Percentiles rank a stretch among this genome's conserved stretches.
Evolutionary conservation across 75 land plant species (phyloP).

Genomic region (Adiantum capillusveneris): DNA sequence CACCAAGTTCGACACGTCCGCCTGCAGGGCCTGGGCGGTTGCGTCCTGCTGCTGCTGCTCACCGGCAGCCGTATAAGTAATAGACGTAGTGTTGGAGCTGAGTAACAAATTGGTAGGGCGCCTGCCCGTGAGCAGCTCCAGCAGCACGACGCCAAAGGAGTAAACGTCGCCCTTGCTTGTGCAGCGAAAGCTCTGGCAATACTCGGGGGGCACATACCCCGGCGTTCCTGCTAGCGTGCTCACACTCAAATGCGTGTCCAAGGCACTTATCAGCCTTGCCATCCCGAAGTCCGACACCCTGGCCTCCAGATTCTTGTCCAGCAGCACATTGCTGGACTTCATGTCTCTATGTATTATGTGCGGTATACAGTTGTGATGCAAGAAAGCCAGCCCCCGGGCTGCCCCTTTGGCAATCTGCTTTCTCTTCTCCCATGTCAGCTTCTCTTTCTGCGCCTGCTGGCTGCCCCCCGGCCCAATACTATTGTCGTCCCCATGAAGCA

Average conservation of each 20-base stretch:
- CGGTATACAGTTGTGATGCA: slow-evolving; percentile 82
- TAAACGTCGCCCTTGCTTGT: slow-evolving; percentile 81
- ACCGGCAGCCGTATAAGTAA: no score
- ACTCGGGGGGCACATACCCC: slow-evolving; percentile 85
- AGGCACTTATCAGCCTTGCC: slow-evolving; percentile 78
- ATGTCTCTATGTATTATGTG: slow-evolving; percentile 84
- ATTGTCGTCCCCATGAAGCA: slow-evolving; percentile 43
- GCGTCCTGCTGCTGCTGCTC: no score
- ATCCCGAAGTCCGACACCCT: slow-evolving; percentile 79
- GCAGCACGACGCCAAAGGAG: slow-evolving; percentile 59
- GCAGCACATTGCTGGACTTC: slow-evolving; percentile 81
- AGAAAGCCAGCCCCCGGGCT: slow-evolving; percentile 66
- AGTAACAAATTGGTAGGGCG: slow-evolving; percentile 65
- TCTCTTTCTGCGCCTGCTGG: slow-evolving; percentile 7
- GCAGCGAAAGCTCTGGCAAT: slow-evolving; percentile 87
- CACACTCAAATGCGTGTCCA: slow-evolving; percentile 71
- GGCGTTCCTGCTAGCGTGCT: slow-evolving; percentile 83
- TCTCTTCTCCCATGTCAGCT: slow-evolving; percentile 53
- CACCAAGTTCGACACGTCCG: no score
- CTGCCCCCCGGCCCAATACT: neutral
- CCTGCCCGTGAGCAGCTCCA: slow-evolving; percentile 58
- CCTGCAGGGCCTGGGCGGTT: no score
- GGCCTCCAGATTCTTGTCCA: slow-evolving; percentile 66
- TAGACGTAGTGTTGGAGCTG: no score
- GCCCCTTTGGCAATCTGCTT: slow-evolving; percentile 69